phyloP scores from a whole-genome alignment of 2,329 filamentous ascomycete genomes.

The Fusarium xyrophilum region DNA sequence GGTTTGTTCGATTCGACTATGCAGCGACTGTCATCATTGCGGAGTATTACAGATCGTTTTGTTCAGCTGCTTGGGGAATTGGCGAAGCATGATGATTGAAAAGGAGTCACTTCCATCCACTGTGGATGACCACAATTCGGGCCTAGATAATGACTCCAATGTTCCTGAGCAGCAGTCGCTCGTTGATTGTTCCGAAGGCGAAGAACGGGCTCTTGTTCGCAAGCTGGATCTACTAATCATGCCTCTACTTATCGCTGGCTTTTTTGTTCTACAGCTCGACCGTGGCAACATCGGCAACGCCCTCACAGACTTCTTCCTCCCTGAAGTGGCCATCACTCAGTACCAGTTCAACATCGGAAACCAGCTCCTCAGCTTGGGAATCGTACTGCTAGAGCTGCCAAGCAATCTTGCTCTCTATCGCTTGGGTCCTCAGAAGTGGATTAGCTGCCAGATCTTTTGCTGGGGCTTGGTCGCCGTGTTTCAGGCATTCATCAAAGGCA shows the following conservation, averaged over 20 bases:
- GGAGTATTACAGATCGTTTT: background rate
- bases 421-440: background rate
- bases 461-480: background rate
- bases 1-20: background rate
- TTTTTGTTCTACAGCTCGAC: slow-evolving; percentile 53
- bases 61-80: background rate
- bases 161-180: background rate
- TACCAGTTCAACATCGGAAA: slow-evolving; percentile 1
- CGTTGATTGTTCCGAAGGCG: slow-evolving; percentile 16
- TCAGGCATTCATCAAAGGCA: background rate
- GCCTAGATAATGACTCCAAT: background rate
- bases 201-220: slow-evolving; percentile 32
- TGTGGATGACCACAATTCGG: background rate
- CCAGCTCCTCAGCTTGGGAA: background rate
- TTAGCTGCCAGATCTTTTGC: background rate
- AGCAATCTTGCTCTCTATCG: slow-evolving; percentile 5
- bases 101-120: background rate
- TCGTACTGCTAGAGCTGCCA: background rate
- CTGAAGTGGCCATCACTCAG: slow-evolving; percentile 53
- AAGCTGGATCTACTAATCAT: slow-evolving; percentile 1
- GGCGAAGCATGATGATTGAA: background rate
- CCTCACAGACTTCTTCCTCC: slow-evolving; percentile 43
- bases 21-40: background rate
- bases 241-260: slow-evolving; percentile 20
- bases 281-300: slow-evolving; percentile 50